phyloP scores from a whole-genome alignment of 2,329 filamentous ascomycete species.

The Clonostachys rosea region DNA sequence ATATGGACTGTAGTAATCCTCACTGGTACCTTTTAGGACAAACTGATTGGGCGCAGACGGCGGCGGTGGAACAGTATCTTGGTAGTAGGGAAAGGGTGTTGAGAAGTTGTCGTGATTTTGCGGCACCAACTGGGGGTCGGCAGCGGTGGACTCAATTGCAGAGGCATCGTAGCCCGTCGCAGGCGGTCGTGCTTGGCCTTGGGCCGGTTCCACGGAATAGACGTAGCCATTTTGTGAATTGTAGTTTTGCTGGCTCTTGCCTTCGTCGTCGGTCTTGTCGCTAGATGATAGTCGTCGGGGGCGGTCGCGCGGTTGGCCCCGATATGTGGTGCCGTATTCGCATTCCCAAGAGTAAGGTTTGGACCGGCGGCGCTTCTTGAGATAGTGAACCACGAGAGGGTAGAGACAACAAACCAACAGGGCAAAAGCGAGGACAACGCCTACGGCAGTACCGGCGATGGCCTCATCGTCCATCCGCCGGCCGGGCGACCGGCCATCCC shows the following conservation, averaged over 20 bases:
- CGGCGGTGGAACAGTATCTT: conserved; percentile 17
- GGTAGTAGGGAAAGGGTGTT: conserved; percentile 11
- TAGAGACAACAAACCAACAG: conserved; percentile 30
- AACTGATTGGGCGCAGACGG: conserved; percentile 17
- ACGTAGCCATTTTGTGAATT: not conserved
- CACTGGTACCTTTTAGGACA: conserved; percentile 26
- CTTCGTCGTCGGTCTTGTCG: conserved; percentile 19
- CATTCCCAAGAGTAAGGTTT: conserved; percentile 1
- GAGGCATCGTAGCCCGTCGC: conserved; percentile 2
- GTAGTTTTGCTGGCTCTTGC: not conserved
- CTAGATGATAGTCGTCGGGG: conserved; percentile 26
- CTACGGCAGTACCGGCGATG: conserved; percentile 30
- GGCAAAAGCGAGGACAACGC: conserved; percentile 21
- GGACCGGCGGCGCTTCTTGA: conserved; percentile 5
- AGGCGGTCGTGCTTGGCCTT: not conserved
- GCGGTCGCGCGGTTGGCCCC: conserved; percentile 1
- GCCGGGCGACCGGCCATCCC: conserved; percentile 10
- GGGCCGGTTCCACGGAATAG: not conserved
- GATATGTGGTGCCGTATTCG: conserved; percentile 1
- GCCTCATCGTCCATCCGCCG: conserved; percentile 24
- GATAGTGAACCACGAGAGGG: conserved; percentile 23
- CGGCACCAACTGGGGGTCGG: not conserved
- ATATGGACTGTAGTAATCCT: conserved; percentile 34
- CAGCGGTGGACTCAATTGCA: conserved; percentile 5
- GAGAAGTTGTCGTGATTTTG: conserved; percentile 7